These are phyloP conservation scores for Neospermospora avenae DNA, from an alignment of 2,329 filamentous ascomycete species.

Conservation along the genomic window DNA sequence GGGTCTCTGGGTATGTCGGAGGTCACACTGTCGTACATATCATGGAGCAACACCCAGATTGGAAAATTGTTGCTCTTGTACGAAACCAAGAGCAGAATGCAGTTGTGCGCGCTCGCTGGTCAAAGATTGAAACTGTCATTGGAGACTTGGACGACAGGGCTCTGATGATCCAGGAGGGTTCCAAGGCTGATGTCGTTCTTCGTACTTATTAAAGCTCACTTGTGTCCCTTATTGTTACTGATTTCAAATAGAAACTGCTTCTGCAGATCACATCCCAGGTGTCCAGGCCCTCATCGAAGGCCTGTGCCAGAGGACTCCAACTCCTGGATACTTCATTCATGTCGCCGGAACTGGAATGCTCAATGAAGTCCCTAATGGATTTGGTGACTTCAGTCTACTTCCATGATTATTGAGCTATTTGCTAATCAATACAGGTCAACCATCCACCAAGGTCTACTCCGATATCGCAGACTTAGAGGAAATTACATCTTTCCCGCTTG, in stretches of 20 bases:
- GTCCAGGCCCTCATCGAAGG: conserved; percentile 47
- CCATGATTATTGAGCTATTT: neutral
- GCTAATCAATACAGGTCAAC: conserved; percentile 18
- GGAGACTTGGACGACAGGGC: conserved; percentile 37
- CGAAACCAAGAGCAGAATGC: conserved; percentile 22
- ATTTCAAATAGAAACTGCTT: conserved; percentile 22
- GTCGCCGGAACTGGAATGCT: conserved; percentile 49
- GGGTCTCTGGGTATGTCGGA: conserved; percentile 26
- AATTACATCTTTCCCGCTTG: conserved; percentile 52
- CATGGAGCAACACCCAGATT: conserved; percentile 23
- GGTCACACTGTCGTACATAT: conserved; percentile 19
- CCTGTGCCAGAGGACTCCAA: conserved; percentile 40
- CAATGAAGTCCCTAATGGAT: conserved; percentile 24
- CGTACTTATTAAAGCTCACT: conserved; percentile 28
- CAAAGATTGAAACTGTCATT: conserved; percentile 27
- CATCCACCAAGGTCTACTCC: conserved; percentile 50
- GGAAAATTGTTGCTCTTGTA: conserved; percentile 20
- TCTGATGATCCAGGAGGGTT: conserved; percentile 32
- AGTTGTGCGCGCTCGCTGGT: conserved; percentile 14
- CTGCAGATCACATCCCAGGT: conserved; percentile 22
- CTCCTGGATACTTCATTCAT: conserved; percentile 49
- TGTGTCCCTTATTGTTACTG: neutral
- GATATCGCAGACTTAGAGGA: conserved; percentile 56
- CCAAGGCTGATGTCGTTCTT: conserved; percentile 38
- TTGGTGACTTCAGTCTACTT: conserved; percentile 38